Percentiles rank a stretch among this genome's conserved stretches.
Conservation (phyloP, 108 stramenopile species). For the Cylindrotheca fusiformis region DNA sequence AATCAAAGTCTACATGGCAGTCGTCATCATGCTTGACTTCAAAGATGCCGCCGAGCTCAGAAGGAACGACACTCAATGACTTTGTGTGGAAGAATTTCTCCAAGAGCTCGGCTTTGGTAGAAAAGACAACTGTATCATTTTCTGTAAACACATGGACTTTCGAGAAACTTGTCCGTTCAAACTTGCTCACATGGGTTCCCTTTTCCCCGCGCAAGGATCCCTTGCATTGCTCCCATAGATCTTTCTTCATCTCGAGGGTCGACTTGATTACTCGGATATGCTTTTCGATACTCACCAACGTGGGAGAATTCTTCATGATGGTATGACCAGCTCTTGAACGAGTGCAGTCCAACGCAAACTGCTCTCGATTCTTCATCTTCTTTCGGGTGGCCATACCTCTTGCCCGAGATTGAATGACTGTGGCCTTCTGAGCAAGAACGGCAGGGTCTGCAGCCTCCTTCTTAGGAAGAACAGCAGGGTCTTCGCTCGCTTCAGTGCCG, state of each 20-base stretch:
- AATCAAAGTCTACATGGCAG: constrained; percentile 5
- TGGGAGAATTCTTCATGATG: background rate
- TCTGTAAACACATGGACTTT: background rate
- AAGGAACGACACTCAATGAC: background rate
- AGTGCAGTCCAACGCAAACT: background rate
- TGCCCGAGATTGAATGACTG: background rate
- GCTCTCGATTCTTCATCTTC: background rate
- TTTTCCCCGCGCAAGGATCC: background rate
- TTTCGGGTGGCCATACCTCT: background rate
- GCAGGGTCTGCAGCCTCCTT: no score
- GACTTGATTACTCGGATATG: background rate
- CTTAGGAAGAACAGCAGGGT: no score
- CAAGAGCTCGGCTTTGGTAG: background rate
- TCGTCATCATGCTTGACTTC: background rate
- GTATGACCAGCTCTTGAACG: background rate
- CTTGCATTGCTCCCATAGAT: background rate
- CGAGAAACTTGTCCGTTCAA: background rate
- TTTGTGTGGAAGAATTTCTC: background rate
- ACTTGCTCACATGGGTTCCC: background rate
- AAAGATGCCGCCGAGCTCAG: background rate
- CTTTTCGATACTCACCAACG: background rate
- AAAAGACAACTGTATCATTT: background rate
- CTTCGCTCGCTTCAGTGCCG: no score
- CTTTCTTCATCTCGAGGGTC: background rate
- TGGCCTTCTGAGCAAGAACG: background rate